phyloP scores from a whole-genome alignment of 805 yeast genomes.

The Deakozyma indianensis region DNA sequence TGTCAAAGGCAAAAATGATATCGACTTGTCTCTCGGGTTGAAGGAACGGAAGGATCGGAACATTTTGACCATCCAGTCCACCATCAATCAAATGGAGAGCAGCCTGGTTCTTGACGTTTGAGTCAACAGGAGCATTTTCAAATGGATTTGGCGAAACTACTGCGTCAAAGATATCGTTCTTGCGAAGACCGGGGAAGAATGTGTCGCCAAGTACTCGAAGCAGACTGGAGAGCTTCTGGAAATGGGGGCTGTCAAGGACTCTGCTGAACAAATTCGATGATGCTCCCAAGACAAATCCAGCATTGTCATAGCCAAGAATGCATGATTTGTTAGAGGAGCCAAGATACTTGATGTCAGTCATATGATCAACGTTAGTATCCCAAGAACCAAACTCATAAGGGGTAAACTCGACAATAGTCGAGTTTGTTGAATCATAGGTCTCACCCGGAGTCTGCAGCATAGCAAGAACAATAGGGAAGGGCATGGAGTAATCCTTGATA shows the following conservation, averaged over 20 bases:
- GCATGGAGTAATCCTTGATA: conserved; percentile 46
- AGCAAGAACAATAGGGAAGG: conserved; percentile 46
- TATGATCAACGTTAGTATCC: conserved; percentile 53
- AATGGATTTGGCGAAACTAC: background rate
- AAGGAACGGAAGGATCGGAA: conserved; percentile 50
- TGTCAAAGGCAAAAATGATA: conserved; percentile 53
- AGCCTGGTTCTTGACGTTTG: background rate
- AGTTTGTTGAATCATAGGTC: conserved; percentile 35
- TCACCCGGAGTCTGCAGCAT: conserved; percentile 28
- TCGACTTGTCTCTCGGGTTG: conserved; percentile 48
- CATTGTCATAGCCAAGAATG: conserved; percentile 56
- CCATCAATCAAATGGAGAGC: conserved; percentile 43
- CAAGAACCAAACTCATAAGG: conserved; percentile 66
- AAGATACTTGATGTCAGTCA: conserved; percentile 47
- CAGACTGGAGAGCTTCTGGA: background rate
- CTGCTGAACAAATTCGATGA: conserved; percentile 30
- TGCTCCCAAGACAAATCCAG: conserved; percentile 60
- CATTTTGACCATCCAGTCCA: conserved; percentile 51
- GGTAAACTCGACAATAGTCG: conserved; percentile 31
- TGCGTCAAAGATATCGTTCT: background rate
- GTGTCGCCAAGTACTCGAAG: background rate
- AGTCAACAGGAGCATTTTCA: background rate
- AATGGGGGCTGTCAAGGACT: background rate
- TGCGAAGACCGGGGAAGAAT: background rate
- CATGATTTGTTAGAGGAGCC: conserved; percentile 52